Evolutionary conservation across 176 grass and related monocot species (phyloP), one percentile per base, ranked within the genome.

Genomic region (Bonia amplexicaulis): DNA sequence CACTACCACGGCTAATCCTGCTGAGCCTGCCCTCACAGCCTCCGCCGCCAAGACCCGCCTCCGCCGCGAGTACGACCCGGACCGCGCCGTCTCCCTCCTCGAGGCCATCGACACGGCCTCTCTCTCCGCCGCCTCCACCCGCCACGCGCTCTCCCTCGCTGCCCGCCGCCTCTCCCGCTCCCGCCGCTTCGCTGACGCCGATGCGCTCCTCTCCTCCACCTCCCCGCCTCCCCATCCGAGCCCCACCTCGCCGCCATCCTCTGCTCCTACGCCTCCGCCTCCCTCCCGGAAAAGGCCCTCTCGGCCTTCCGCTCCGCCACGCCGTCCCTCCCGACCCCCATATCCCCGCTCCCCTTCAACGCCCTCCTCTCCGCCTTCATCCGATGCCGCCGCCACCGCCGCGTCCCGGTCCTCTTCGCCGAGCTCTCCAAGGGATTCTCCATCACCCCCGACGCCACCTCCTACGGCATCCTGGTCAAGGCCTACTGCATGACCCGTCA

Each of bases 321-420:
- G 27, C 54, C 62, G 20, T 73, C 84, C 62, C 89, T 85, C 41
- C 55, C 75, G 2, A 12, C 44, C 26, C 83, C 87, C 11, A 79
- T 70, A 53, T 87, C 95, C 19, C 5, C 83, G 13, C 45, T 92
- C 48, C 89, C 91, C 49, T 88, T 95, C 77, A 95, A 98, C 77
- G 89, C 90, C 19, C 83, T 98, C 68, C 91, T 98, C 48, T 90
- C 89, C 19, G 80, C 89, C 66, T 92, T 86, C 54, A 26, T 93
- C 49, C 85, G 89, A 17, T 92, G 92, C 71, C 87, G 73, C 76
- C 40, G 53, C 37, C 80, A 90, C 51, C 16, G 5, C 11, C 83
- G 86, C 77, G 85, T 98, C 52, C 82, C 87, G 0, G 61, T 2
- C 69, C 76, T 93, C 75, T 98, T 98, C 80, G 35, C 33, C 6